phyloP scores from a whole-genome alignment of 768 basidiomycete genomes.

The Porphyrellus cyaneotinctus region DNA sequence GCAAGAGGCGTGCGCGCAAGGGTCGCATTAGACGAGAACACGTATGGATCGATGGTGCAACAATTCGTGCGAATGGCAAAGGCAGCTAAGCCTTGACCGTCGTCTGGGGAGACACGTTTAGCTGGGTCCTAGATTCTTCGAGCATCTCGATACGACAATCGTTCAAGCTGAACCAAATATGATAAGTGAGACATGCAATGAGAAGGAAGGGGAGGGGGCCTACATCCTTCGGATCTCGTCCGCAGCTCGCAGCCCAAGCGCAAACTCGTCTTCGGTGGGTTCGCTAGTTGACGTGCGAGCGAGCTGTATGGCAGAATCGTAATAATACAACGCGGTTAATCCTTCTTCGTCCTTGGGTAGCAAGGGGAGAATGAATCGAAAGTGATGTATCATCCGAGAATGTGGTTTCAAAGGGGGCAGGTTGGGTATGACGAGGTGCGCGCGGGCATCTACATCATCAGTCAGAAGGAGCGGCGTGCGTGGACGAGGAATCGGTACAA shows the following conservation, averaged over 20 bases:
- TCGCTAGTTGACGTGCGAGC: conserved; percentile 58
- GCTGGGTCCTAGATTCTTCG: conserved; percentile 48
- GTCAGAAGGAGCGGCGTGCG: conserved; percentile 5
- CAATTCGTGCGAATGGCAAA: neutral
- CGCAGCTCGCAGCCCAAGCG: conserved; percentile 57
- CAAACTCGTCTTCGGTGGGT: conserved; percentile 65
- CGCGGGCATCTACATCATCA: conserved; percentile 51
- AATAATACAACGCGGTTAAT: conserved; percentile 68
- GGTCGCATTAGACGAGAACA: conserved; percentile 41
- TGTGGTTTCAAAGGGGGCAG: conserved; percentile 69
- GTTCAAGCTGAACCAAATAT: conserved; percentile 41
- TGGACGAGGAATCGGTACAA: conserved; percentile 18
- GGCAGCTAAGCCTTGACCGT: conserved; percentile 9
- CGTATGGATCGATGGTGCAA: neutral
- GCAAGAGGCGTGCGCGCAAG: conserved; percentile 41
- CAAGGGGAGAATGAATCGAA: conserved; percentile 70
- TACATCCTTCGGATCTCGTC: conserved; percentile 60
- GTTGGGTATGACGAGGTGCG: conserved; percentile 68
- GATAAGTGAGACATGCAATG: neutral
- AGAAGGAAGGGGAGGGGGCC: neutral
- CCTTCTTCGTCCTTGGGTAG: conserved; percentile 56
- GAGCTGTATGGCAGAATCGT: conserved; percentile 72
- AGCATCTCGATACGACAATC: conserved; percentile 66
- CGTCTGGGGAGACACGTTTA: conserved; percentile 24
- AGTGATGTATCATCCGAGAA: conserved; percentile 74